These are phyloP conservation scores for Albophoma yamanashiensis DNA, from an alignment of 2,329 filamentous ascomycete species.

Conservation along the genomic window DNA sequence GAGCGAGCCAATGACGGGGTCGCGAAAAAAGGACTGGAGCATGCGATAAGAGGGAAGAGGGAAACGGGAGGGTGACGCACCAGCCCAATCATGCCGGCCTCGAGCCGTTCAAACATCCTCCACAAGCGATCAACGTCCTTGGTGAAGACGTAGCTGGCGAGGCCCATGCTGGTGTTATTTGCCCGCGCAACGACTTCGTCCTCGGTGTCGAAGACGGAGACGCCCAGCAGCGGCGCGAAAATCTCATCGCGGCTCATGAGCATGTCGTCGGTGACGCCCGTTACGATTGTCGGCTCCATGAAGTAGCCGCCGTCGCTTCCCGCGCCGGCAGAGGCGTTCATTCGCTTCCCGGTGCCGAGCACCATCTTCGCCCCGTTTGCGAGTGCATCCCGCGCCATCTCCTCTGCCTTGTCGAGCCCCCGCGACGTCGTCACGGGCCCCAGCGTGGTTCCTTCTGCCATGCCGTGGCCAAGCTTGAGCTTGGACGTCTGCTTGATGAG, in stretches of 20 bases:
- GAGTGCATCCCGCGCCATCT: slow-evolving; percentile 48
- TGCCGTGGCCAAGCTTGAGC: slow-evolving; percentile 52
- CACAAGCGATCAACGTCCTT: slow-evolving; percentile 28
- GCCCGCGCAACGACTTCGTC: slow-evolving; percentile 58
- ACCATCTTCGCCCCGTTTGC: slow-evolving; percentile 45
- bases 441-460: slow-evolving; percentile 24
- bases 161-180: slow-evolving; percentile 55
- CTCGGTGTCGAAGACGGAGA: slow-evolving; percentile 60
- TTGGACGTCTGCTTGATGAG: slow-evolving; percentile 39
- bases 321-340: slow-evolving; percentile 13
- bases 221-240: slow-evolving; percentile 58
- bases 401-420: slow-evolving; percentile 22
- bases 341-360: slow-evolving; percentile 46
- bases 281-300: slow-evolving; percentile 58
- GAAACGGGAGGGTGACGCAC: slow-evolving; percentile 13
- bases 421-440: slow-evolving; percentile 23
- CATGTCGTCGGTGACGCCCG: slow-evolving; percentile 57
- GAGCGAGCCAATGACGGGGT: neutral
- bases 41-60: neutral
- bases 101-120: slow-evolving; percentile 35
- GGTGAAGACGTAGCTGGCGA: slow-evolving; percentile 63
- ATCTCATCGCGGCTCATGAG: slow-evolving; percentile 57
- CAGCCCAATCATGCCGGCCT: slow-evolving; percentile 28
- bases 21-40: neutral
- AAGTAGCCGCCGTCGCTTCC: slow-evolving; percentile 45